These are phyloP conservation scores for Psilocybe azurescens DNA, from an alignment of 768 basidiomycete genomes.

Conservation along the genomic window DNA sequence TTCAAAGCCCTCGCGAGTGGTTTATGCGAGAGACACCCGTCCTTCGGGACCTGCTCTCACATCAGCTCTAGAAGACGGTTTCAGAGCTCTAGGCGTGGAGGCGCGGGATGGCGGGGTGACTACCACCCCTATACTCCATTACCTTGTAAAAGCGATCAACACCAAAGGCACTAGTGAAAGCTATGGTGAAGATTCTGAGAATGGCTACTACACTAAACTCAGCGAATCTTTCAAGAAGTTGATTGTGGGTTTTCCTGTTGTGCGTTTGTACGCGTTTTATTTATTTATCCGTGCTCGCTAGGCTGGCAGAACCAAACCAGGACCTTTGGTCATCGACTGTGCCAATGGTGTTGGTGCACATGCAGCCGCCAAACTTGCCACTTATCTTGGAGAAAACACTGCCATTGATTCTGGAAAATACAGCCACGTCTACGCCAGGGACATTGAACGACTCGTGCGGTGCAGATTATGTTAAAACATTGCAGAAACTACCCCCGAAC, in stretches of 20 bases:
- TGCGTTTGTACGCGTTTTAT: constrained; percentile 2
- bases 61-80: constrained; percentile 80
- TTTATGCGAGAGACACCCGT: constrained; percentile 94
- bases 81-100: constrained; percentile 74
- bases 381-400: constrained; percentile 66
- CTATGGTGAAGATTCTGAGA: constrained; percentile 81
- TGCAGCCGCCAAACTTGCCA: constrained; percentile 65
- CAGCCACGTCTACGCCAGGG: constrained; percentile 63
- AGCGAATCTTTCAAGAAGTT: constrained; percentile 84
- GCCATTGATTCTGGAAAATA: constrained; percentile 72
- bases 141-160: constrained; percentile 90
- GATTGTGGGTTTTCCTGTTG: constrained; percentile 59
- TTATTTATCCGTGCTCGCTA: constrained; percentile 30
- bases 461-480: constrained; percentile 96
- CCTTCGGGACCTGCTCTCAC: constrained; percentile 83
- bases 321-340: constrained; percentile 87
- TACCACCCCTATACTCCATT: constrained; percentile 95
- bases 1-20: constrained; percentile 76
- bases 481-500: constrained; percentile 84
- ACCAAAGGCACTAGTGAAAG: constrained; percentile 78
- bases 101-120: constrained; percentile 80
- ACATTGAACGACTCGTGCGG: constrained; percentile 89
- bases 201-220: constrained; percentile 87
- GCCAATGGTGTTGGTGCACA: constrained; percentile 96
- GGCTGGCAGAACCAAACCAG: constrained; percentile 61